These are phyloP conservation scores for Aureobasidium sp. DNA, from an alignment of 2,329 filamentous ascomycete genomes.

Conservation along the genomic window DNA sequence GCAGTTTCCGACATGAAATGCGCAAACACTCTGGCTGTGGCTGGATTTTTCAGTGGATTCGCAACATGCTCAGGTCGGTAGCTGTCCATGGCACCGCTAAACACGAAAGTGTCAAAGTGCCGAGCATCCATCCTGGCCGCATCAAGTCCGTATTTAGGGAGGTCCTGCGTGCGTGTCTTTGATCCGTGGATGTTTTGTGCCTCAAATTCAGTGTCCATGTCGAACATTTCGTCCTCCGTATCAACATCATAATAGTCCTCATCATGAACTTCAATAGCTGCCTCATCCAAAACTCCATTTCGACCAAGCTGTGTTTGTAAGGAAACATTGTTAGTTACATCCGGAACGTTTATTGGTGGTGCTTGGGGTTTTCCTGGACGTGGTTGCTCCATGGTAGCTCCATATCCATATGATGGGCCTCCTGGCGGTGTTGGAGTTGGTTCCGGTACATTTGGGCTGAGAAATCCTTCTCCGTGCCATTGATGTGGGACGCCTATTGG, in stretches of 20 bases:
- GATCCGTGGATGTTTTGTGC: background rate
- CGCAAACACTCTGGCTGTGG: slow-evolving; percentile 76
- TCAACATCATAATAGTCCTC: slow-evolving; percentile 45
- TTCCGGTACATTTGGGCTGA: background rate
- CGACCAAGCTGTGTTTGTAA: slow-evolving; percentile 18
- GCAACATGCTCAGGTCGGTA: slow-evolving; percentile 43
- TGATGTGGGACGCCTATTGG: slow-evolving; percentile 10
- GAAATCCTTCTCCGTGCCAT: slow-evolving; percentile 1
- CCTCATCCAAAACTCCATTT: slow-evolving; percentile 29
- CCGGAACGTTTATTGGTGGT: background rate
- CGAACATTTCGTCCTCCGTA: slow-evolving; percentile 41
- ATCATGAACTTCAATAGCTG: slow-evolving; percentile 40
- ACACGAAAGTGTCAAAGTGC: slow-evolving; percentile 42
- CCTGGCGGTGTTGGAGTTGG: background rate
- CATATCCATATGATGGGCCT: background rate
- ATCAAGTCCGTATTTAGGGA: background rate
- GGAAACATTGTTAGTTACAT: background rate
- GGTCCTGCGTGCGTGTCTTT: background rate
- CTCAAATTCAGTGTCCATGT: slow-evolving; percentile 26
- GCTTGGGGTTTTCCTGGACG: background rate
- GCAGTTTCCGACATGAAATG: slow-evolving; percentile 89
- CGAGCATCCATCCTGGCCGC: slow-evolving; percentile 26
- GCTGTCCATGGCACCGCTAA: slow-evolving; percentile 38
- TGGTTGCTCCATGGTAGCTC: background rate
- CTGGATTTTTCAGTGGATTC: slow-evolving; percentile 68